These are phyloP conservation scores for Elsinoe fawcettii DNA, from an alignment of 2,329 filamentous ascomycete species.

Conservation along the genomic window DNA sequence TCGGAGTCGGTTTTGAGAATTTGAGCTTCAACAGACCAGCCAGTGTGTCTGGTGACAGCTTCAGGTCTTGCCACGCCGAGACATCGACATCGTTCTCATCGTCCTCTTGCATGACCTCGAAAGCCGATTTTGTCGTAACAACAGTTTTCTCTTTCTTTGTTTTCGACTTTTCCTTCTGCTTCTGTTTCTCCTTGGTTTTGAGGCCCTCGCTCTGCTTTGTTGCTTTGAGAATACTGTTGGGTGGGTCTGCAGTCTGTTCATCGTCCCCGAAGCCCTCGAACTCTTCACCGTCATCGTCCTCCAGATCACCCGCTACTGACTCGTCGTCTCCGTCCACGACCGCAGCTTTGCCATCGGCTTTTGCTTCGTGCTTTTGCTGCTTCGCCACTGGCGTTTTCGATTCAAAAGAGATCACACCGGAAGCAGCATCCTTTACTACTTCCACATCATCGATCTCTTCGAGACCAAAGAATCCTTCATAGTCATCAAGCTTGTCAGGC, in stretches of 20 bases:
- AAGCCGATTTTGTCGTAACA: constrained; percentile 33
- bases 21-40: constrained; percentile 69
- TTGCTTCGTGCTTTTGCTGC: constrained; percentile 22
- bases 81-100: constrained; percentile 58
- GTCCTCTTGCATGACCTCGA: constrained; percentile 40
- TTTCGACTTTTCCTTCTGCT: constrained; percentile 22
- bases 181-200: constrained; percentile 23
- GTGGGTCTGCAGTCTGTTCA: constrained; percentile 17
- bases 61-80: constrained; percentile 68
- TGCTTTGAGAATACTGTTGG: constrained; percentile 20
- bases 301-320: constrained; percentile 11
- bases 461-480: constrained; percentile 86
- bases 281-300: constrained; percentile 23
- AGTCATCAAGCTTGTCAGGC: constrained; percentile 74
- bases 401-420: constrained; percentile 42
- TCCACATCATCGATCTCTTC: constrained; percentile 91
- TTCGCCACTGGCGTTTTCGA: constrained; percentile 25
- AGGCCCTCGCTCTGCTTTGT: constrained; percentile 23
- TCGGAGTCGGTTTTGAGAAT: constrained; percentile 72
- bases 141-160: constrained; percentile 14
- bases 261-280: constrained; percentile 31
- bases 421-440: constrained; percentile 50
- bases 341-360: constrained; percentile 22
- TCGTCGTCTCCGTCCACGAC: constrained; percentile 14
- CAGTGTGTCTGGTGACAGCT: constrained; percentile 63